Percentiles rank a stretch among this genome's conserved stretches.
These are phyloP conservation scores for Neotropicomus parvogracilis DNA, from an alignment of 1,284 basidiomycete species.

Conservation along the genomic window DNA sequence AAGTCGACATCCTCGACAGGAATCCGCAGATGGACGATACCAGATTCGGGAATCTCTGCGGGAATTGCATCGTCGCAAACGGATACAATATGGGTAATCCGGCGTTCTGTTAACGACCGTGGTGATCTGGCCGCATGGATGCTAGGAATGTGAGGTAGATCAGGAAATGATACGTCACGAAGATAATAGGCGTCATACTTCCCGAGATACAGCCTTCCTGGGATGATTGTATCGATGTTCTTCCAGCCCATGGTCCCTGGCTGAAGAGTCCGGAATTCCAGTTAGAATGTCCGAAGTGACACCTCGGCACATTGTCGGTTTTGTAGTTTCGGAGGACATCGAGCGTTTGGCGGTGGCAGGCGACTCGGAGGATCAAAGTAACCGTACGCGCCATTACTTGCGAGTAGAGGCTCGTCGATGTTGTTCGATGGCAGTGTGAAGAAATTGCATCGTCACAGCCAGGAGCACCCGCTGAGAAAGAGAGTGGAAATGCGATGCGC, in stretches of 20 bases:
- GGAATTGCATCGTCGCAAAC: slow-evolving; percentile 72
- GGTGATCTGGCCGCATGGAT: slow-evolving; percentile 69
- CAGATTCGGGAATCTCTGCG: slow-evolving; percentile 69
- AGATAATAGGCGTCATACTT: slow-evolving; percentile 50
- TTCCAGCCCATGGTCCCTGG: slow-evolving; percentile 58
- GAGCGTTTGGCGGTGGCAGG: slow-evolving; percentile 23
- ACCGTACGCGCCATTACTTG: slow-evolving; percentile 28
- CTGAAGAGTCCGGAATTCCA: slow-evolving; percentile 28
- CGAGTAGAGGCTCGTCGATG: slow-evolving; percentile 18
- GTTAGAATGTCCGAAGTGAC: slow-evolving; percentile 24
- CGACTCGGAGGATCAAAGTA: slow-evolving; percentile 31
- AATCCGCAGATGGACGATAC: slow-evolving; percentile 66
- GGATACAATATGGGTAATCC: slow-evolving; percentile 73
- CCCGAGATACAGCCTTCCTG: slow-evolving; percentile 66
- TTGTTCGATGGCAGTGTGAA: slow-evolving; percentile 32
- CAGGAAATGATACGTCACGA: slow-evolving; percentile 24
- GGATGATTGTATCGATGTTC: slow-evolving; percentile 69
- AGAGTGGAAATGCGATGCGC: slow-evolving; percentile 31
- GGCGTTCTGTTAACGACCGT: slow-evolving; percentile 67
- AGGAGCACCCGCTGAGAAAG: slow-evolving; percentile 25
- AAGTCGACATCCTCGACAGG: slow-evolving; percentile 79
- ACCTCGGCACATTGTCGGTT: slow-evolving; percentile 30
- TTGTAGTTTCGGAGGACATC: slow-evolving; percentile 28
- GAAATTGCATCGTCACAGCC: slow-evolving; percentile 34
- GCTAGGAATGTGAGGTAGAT: slow-evolving; percentile 38